Base-by-base conservation (phyloP, 2,329 filamentous ascomycete species). In the Ceratocystis cubensis region DNA sequence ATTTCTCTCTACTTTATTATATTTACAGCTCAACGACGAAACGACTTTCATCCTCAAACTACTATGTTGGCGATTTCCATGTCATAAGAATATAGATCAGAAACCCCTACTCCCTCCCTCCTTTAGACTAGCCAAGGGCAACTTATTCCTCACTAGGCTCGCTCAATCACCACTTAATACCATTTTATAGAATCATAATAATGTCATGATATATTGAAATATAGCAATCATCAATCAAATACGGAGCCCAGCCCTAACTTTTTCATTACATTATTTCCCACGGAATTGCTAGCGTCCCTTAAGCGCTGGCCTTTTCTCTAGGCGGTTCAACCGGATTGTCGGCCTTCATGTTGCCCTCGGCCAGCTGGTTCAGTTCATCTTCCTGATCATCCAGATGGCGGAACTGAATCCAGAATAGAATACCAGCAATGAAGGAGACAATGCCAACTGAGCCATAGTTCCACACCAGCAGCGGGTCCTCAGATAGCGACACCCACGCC, bases 341-440 rank as follows among this genome's bases (percentile, higher is more conserved):
- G 20, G 50, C 66, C 17, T 66, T 72, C 50, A 74, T 70, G 17
- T 68, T 71, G 25, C 75, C 75, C 67, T 76, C 75, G 3, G 74
- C 74, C 30, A 83, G 74, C 72, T 84, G 80, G 70, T 91, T 91
- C 65, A 90, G 75, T 46, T 79, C 77, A 73, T 91, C 88, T 71
- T 91, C 88, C 69, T 83, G 77, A 62, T 75, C 76, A 71, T 91
- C 88, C 1, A 87, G 75, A 4, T 78, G 74, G n/a, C 79, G 75
- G 75, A 87, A 88, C 70, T 80, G 82, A 66, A 84, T 75, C 84
- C 86, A 92, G 78, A 93, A 92, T n/a, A 81, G 76, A 2, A 81
- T 72, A 5, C 86, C 87, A 46, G 74, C 87, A 6, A 87, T 65
- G 59, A 82, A 81, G 0, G 88, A 83, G 28, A 91, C 75, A 61